Evolutionary conservation across 2,329 filamentous ascomycete genomes (phyloP), one percentile per base, ranked within the genome.

Genomic region (Graphilbum ipis-grandicollis): DNA sequence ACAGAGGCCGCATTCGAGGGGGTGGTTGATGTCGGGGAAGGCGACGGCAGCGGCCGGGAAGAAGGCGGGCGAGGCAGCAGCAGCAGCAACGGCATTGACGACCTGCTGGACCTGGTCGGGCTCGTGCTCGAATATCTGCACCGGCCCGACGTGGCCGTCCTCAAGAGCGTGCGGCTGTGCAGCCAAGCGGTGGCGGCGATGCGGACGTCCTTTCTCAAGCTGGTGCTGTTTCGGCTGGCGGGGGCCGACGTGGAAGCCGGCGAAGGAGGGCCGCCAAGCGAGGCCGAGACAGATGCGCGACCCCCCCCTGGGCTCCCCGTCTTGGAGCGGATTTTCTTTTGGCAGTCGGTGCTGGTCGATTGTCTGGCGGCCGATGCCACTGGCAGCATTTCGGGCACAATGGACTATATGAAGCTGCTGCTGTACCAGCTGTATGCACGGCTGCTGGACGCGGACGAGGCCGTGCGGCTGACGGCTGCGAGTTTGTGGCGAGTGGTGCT

Each of bases 351-450:
- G 15, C 74, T 98, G 14, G 62, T 98, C 14, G 77, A 76, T 2
- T 74, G 78, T 4, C 73, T 90, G 14, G 79, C 81, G 3, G 65
- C 33, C 9, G 71, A 7, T 5, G 18, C 37, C 12, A 78, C 81
- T 4, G 65, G 31, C 3, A 28, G 26, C 21, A 15, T 4, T 14
- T 23, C 21, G 21, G 37, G 34, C 3, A 84, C 93, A 32, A 73
- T 81, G n/a, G 76, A 83, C 9, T 81, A 82, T 49, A 69, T 94
- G 48, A 79, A 79, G 44, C 66, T 94, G 25, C 71, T 96, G 31
- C 94, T 85, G 65, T 96, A 93, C 49, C 74, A 94, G 42, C 71
- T 98, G 3, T 98, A 96, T 52, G 76, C 77, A 8, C 93, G 92
- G 52, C 64, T 96, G 26, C 74, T 90, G 8, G 84, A 84, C 37